Base-by-base conservation (phyloP, 345 rosid genomes). In the Citrus mangshanensis region DNA sequence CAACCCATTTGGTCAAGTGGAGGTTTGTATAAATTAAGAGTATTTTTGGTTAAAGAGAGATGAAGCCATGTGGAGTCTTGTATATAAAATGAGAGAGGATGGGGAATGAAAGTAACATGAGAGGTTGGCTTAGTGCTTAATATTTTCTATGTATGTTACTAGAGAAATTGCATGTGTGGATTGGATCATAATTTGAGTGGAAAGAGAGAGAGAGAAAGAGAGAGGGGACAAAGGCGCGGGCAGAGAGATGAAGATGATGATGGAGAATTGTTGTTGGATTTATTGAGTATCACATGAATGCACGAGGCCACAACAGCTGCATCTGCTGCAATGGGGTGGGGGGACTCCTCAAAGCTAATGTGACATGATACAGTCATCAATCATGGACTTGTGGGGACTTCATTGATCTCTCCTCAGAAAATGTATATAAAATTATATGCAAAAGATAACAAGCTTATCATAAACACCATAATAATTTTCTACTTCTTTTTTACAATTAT, bases 241-340 rank as follows among this genome's bases (percentile, higher is more conserved):
- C 9, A 69, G 5, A 73, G 61, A 54, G 69, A 62, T 25, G 70
- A 71, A 4, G 78, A 59, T 9, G 73, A 80, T 80, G 85, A 71
- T 77, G 82, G 59, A 76, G 73, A 64, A 69, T 65, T 63, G 71
- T 74, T 82, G 83, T 22, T 78, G 82, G 85, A 82, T 21, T 80
- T 75, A 84, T 79, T 64, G 80, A 85, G 75, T 61, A 70, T 84
- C 89, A 86, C 90, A 81, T 88, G 90, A 84, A 88, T 7, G 87
- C 91, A 88, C 82, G 86, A 86, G 82, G 85, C 69, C 69, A n/a
- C 80, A 77, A 69, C 81, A 71, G 79, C 85, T 64, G 72, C 82
- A 27, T 34, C 51, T 25, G 64, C 79, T 73, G 70, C 75, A 0
- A 70, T 62, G 71, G 34, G 32, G 68, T 62, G 71, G 27, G 32